Conservation (phyloP, 768 basidiomycete genomes). For the Leucosporidium yakuticum region DNA sequence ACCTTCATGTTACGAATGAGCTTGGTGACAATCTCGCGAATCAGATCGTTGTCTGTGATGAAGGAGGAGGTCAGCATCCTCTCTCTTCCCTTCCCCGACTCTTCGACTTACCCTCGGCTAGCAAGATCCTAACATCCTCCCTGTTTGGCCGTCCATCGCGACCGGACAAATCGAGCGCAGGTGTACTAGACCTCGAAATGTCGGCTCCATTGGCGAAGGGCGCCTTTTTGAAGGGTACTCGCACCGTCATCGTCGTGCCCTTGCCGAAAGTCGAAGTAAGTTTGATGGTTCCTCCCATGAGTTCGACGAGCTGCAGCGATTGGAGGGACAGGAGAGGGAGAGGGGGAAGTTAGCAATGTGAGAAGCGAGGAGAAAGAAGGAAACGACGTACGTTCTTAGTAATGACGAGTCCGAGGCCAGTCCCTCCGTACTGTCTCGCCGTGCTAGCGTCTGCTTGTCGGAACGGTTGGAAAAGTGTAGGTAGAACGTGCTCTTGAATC, state of each 20-base stretch:
- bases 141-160: not conserved
- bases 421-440: constrained; percentile 25
- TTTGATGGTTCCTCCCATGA: constrained; percentile 27
- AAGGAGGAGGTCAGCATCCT: not conserved
- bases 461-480: constrained; percentile 35
- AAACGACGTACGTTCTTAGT: constrained; percentile 17
- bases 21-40: constrained; percentile 20
- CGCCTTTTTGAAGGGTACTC: constrained; percentile 19
- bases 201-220: not conserved
- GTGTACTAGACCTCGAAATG: not conserved
- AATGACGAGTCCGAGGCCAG: constrained; percentile 28
- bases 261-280: constrained; percentile 4
- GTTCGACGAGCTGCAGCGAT: constrained; percentile 28
- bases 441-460: constrained; percentile 27
- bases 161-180: not conserved
- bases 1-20: constrained; percentile 15
- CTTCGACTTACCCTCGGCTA: constrained; percentile 16
- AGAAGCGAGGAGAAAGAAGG: not conserved
- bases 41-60: constrained; percentile 15
- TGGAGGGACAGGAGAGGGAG: too few relatives aligned
- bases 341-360: not conserved
- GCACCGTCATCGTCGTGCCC: constrained; percentile 23
- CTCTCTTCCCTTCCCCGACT: not conserved
- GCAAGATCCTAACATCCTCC: constrained; percentile 10
- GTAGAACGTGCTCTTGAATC: constrained; percentile 21